phyloP scores from a whole-genome alignment of 225 moss, liverwort and hornwort species.

The Marchantia paleacea region DNA sequence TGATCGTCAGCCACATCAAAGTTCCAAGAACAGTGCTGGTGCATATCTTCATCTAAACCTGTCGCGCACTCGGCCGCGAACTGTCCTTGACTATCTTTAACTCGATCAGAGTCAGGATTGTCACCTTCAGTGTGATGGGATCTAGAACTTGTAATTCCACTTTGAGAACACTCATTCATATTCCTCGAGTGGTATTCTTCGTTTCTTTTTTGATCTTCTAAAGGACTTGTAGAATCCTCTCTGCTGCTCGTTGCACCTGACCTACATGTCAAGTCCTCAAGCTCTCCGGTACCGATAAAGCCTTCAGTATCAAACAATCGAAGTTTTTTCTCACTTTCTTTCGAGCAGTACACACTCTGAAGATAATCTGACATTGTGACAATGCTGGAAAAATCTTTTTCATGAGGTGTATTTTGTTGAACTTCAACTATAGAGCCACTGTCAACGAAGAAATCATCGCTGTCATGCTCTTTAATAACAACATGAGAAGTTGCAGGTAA shows the following conservation, averaged over 20 bases:
- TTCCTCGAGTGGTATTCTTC: slow-evolving; percentile 1
- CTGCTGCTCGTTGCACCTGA: background rate
- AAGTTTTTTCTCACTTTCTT: background rate
- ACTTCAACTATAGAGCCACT: slow-evolving; percentile 13
- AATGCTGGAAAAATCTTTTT: slow-evolving; percentile 10
- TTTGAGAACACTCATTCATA: background rate
- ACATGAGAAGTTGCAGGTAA: slow-evolving; percentile 1
- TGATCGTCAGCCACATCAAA: background rate
- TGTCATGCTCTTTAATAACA: background rate
- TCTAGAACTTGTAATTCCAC: background rate
- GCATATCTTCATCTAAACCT: background rate
- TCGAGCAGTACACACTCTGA: slow-evolving; percentile 15
- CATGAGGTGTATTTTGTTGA: background rate
- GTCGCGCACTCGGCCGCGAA: background rate
- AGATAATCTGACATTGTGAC: slow-evolving; percentile 29
- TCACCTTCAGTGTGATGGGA: background rate
- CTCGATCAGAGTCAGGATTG: background rate
- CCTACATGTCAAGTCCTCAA: background rate
- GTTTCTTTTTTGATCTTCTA: background rate
- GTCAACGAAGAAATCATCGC: background rate
- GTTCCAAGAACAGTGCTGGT: background rate
- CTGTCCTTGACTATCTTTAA: background rate
- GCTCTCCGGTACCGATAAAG: background rate
- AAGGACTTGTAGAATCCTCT: background rate
- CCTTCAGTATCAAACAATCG: background rate